Base-by-base conservation (phyloP, 2,329 filamentous ascomycete species). In the Colletotrichum euphorbiae region DNA sequence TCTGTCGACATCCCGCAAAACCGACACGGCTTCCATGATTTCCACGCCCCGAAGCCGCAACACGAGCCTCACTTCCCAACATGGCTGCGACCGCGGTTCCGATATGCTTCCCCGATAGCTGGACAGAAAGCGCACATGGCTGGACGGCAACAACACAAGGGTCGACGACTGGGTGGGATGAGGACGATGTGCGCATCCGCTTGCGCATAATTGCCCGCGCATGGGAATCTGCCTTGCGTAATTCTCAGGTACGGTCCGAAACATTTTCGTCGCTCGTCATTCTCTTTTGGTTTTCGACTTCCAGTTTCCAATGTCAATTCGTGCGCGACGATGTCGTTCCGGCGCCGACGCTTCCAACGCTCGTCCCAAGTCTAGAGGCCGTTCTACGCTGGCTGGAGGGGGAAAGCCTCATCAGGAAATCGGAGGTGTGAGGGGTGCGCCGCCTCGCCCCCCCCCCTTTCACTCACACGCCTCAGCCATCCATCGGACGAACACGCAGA, bases 21-120 rank as follows among this genome's bases (percentile, higher is more conserved):
- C 62, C 60, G 65, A 62, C 72, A 69, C 73, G 81, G 82, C 80
- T 80, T 82, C 83, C 84, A 88, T 88, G 85, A 81, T 81, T 85
- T 77, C 81, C 78, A 80, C 77, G 78, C 74, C 77, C 72, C 72
- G 72, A 73, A 74, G 77, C 77, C 74, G 80, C 74, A 74, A 75
- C 73, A 82, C 77, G 77, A 83, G 80, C 77, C 80, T 77, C 74
- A 78, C 80, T 78, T 80, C 77, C 77, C 83, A 85, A 74, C 77
- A 88, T 88, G 86, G 85, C 86, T 78, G 78, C 84, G 77, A 81
- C 80, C 80, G 79, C 80, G 73, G 79, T 86, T 79, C 75, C 82
- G 77, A 76, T 77, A 71, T 79, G 78, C 54, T 48, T 38, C 72
- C 79, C 76, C 77, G 79, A 76, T 76, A 77, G 74, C 77, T 81